Evolutionary conservation across 169 alveolate species (phyloP), one percentile per base, ranked within the genome.

Genomic region (Plasmodium gaboni): DNA sequence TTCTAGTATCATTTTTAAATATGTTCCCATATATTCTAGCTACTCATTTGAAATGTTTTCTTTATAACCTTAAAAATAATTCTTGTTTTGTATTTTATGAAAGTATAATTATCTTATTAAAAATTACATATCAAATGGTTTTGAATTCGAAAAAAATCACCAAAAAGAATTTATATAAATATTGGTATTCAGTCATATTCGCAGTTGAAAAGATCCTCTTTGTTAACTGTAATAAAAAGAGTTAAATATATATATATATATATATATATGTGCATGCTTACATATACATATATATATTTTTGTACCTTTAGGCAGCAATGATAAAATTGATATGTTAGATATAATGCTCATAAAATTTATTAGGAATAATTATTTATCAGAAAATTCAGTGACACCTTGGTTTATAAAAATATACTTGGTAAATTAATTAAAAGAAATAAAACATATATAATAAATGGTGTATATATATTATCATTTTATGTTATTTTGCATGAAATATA

Each of bases 21-120:
- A 83, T 68, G 91, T 83, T 83, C 46, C 91, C 91, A 2, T 83
- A 83, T 61, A 83, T 83, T 32, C 53, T 83, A 55, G 91, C 91
- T 60, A 46, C 50, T 15, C 91, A 83, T 48, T 46, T 83, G 7
- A 83, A 83, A 83, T 83, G 91, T 65, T 83, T 83, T 71, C 51
- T 83, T 22, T 48, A 83, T 68, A 83, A 83, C 59, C 57, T 83
- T 68, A 83, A 55, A 55, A 83, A 83, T 48, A 83, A 68, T 50
- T 68, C 91, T 6, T 83, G 74, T 48, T 83, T 83, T 68, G 73
- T 83, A 42, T 83, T 68, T 44, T 83, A 83, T 64, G 91, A 83
- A 55, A 83, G 91, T 38, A 67, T 83, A 53, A 83, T 83, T 61
- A 83, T 83, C 22, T 50, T 83, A 26, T 59, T 83, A 61, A 83